These are phyloP conservation scores for Coemansia sp. DNA, from an alignment of 192 early-diverging fungal genomes.

Conservation along the genomic window DNA sequence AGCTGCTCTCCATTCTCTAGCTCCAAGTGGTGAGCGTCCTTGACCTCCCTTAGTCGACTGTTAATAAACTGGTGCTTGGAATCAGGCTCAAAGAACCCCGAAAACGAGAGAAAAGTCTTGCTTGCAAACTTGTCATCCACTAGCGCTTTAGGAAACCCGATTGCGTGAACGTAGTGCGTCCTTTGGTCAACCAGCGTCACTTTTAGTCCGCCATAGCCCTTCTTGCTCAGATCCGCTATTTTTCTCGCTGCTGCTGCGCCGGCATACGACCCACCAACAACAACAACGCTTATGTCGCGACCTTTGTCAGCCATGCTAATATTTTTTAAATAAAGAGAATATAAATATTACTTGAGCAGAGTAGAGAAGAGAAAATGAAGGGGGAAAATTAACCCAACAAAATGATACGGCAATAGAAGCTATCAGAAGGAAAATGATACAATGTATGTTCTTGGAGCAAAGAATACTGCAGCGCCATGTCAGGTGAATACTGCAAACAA, in stretches of 20 bases:
- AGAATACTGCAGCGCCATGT: not conserved
- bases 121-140: conserved; percentile 49
- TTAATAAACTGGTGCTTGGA: conserved; percentile 49
- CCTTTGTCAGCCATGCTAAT: conserved; percentile 15
- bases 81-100: conserved; percentile 34
- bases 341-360: no score
- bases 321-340: not conserved
- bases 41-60: conserved; percentile 13
- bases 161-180: conserved; percentile 55
- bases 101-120: conserved; percentile 53
- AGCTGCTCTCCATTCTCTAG: conserved; percentile 39
- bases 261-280: conserved; percentile 56
- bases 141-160: conserved; percentile 51
- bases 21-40: conserved; percentile 32
- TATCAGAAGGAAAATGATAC: not conserved
- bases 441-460: not conserved
- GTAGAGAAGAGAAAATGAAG: not conserved
- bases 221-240: conserved; percentile 32
- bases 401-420: no score
- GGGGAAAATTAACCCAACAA: not conserved
- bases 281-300: conserved; percentile 41
- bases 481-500: not conserved
- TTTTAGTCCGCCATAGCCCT: conserved; percentile 32
- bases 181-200: conserved; percentile 56
- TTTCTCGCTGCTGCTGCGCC: conserved; percentile 43